These are phyloP conservation scores for Xylaria sp. DNA, from an alignment of 2,329 filamentous ascomycete genomes.

Conservation along the genomic window DNA sequence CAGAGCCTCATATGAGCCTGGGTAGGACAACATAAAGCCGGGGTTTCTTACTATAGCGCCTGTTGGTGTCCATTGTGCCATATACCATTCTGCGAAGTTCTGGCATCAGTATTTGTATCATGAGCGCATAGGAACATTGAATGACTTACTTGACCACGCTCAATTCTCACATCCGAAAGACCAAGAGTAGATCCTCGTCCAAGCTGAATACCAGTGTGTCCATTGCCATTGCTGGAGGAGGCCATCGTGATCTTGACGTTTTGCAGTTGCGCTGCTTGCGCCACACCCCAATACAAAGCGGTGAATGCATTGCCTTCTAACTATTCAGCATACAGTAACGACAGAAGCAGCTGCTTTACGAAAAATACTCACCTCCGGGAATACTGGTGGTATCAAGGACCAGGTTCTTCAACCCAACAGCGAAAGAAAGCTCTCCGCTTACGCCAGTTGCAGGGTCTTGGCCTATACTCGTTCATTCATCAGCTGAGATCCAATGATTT, in stretches of 20 bases:
- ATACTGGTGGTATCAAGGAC: conserved; percentile 57
- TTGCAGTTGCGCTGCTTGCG: conserved; percentile 56
- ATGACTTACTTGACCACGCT: conserved; percentile 52
- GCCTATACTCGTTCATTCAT: conserved; percentile 36
- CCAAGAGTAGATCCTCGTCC: conserved; percentile 56
- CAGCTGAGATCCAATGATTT: conserved; percentile 23
- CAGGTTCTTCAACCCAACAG: conserved; percentile 58
- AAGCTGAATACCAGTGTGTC: conserved; percentile 57
- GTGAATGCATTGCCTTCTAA: conserved; percentile 51
- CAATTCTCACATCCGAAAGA: conserved; percentile 56
- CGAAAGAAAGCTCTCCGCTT: conserved; percentile 55
- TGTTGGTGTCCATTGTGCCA: conserved; percentile 58
- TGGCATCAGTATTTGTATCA: conserved; percentile 25
- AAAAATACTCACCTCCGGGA: conserved; percentile 44
- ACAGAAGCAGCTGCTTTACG: not conserved
- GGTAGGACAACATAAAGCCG: not conserved
- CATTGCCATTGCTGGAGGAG: conserved; percentile 49
- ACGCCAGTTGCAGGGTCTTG: conserved; percentile 52
- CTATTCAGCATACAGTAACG: conserved; percentile 21
- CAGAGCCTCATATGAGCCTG: not conserved
- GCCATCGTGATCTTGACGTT: conserved; percentile 58
- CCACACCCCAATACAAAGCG: conserved; percentile 59
- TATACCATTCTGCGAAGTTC: conserved; percentile 53
- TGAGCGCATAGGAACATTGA: not conserved
- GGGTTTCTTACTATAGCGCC: conserved; percentile 48